phyloP scores from a whole-genome alignment of 192 early-diverging fungal genomes.

The Backusella westeae region DNA sequence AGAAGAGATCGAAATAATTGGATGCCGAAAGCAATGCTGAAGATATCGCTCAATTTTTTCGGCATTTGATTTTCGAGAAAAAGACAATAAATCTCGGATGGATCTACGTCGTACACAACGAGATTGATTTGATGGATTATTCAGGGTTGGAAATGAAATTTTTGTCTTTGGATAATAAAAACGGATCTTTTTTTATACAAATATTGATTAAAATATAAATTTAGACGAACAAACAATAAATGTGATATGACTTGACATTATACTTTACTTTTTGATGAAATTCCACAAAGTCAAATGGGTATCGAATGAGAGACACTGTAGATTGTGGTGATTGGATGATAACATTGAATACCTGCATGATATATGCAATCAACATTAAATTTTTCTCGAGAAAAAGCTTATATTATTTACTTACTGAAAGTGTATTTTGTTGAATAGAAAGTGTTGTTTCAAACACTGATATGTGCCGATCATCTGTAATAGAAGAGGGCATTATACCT shows the following conservation, averaged over 20 bases:
- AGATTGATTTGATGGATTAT: conserved; percentile 13
- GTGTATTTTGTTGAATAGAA: conserved; percentile 14
- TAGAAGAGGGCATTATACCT: conserved; percentile 2
- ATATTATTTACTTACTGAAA: not conserved
- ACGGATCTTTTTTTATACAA: conserved; percentile 16
- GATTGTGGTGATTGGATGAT: conserved; percentile 24
- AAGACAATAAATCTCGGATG: conserved; percentile 19
- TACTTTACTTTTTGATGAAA: conserved; percentile 39
- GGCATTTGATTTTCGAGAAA: conserved; percentile 38
- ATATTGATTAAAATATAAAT: not conserved
- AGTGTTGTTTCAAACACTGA: conserved; percentile 29
- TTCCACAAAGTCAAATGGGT: conserved; percentile 33
- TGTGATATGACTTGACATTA: not conserved
- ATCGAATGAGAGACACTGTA: conserved; percentile 31
- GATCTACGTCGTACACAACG: conserved; percentile 14
- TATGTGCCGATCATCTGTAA: not conserved
- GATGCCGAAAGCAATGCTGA: conserved; percentile 39
- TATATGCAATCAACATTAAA: not conserved
- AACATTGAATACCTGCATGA: conserved; percentile 31
- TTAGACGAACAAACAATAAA: not conserved
- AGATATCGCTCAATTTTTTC: conserved; percentile 52
- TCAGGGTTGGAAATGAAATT: conserved; percentile 24
- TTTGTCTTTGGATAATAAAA: conserved; percentile 30
- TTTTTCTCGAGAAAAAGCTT: not conserved
- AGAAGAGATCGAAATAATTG: conserved; percentile 35